Evolutionary conservation across 768 basidiomycete genomes (phyloP), one percentile per base, ranked within the genome.

Genomic region (Rossbeevera mucosa): DNA sequence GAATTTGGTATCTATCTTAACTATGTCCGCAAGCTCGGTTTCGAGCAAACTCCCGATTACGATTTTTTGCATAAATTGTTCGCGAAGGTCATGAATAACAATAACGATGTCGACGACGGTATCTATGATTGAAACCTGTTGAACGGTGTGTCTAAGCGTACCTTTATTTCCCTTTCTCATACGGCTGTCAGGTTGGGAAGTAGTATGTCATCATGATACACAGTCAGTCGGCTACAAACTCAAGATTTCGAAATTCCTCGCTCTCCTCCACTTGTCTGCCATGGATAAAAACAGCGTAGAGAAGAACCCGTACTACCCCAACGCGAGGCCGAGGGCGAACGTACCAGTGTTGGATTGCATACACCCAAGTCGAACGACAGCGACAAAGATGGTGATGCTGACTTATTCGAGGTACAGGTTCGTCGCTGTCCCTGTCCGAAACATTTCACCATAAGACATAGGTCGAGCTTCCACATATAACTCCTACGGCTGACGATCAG

Each of bases 1-100:
- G 96, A 98, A 72, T 99, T 98, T 64, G 87, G 86, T 50, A 98
- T 99, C 65, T 99, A 98, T 72, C 80, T 99, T 47, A 98, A 98
- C 75, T 99, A 99, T 72, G 96, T 98, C 56, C 87, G 96, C 56
- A 99, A 97, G 68, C 84, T 99, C 57, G 96, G 95, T 13, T 99
- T 99, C 70, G 96, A 98, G 68, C 96, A 99, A 73, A 91, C 94
- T 20, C 96, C 96, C 38, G 96, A 99, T 73, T 99, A 99, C 67
- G 94, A 98, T 65, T 99, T 99, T 74, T 71, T 99, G 63, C 81
- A 94, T 54, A 95, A 97, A 61, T 76, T 99, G 49, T 97, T 98
- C 69, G 79, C 86, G 50, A 97, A 97, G 69, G 86, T 96, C 45
- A 76, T 98, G 73, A 94, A 94, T 77, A 91, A 83, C 67, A 88